phyloP scores from a whole-genome alignment of 2,329 filamentous ascomycete genomes.

The Tolypocladium guangdongense region DNA sequence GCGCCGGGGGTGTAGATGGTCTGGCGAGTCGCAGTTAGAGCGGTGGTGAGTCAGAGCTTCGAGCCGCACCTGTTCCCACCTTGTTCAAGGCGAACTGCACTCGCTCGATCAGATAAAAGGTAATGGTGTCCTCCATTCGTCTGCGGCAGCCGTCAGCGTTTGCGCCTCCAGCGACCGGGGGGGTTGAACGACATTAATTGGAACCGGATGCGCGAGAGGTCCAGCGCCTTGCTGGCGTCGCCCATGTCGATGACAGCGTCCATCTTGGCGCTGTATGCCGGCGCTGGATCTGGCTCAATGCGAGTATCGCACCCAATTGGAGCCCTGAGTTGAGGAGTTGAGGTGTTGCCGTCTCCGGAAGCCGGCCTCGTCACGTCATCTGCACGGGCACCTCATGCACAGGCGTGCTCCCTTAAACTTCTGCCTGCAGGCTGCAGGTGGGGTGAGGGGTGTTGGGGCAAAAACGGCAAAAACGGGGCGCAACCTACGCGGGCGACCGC shows the following conservation, averaged over 20 bases:
- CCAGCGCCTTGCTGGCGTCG: slow-evolving; percentile 74
- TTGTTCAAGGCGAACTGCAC: slow-evolving; percentile 92
- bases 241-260: slow-evolving; percentile 83
- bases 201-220: slow-evolving; percentile 84
- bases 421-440: too few relatives aligned
- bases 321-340: background rate
- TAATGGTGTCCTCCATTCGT: slow-evolving; percentile 94
- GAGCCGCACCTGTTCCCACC: slow-evolving; percentile 11
- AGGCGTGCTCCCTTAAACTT: too few relatives aligned
- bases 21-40: slow-evolving; percentile 14
- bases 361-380: too few relatives aligned
- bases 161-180: slow-evolving; percentile 1
- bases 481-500: too few relatives aligned
- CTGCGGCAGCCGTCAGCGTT: slow-evolving; percentile 33
- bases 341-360: background rate
- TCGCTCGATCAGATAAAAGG: slow-evolving; percentile 90
- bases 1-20: slow-evolving; percentile 77
- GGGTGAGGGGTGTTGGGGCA: too few relatives aligned
- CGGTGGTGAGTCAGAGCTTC: background rate
- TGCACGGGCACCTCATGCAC: too few relatives aligned
- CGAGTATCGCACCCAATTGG: background rate
- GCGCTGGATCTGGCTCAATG: background rate
- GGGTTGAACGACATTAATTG: slow-evolving; percentile 64
- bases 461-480: too few relatives aligned
- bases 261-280: slow-evolving; percentile 42